Evolutionary conservation across 179 eudicot species (phyloP).

Genomic region (Heliamphora pulchella): DNA sequence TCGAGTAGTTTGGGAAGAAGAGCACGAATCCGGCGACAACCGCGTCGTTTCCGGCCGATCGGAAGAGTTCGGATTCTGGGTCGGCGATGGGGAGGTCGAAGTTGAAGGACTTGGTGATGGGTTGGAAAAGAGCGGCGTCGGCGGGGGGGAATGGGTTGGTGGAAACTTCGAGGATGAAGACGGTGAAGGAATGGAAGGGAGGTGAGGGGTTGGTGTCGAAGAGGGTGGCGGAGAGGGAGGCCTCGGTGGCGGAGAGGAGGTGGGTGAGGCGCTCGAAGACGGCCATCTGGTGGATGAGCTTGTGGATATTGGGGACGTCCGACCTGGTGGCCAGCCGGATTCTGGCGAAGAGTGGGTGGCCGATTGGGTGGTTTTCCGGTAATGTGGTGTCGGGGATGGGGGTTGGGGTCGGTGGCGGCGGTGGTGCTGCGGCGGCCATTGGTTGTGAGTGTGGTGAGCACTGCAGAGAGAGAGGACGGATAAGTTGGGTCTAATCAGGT

Average conservation of each 20-base stretch:
- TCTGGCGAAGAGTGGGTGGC: conserved; percentile 46
- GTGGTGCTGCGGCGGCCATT: conserved; percentile 75
- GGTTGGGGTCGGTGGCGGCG: conserved; percentile 52
- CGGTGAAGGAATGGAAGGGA: conserved; percentile 76
- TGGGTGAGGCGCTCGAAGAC: conserved; percentile 67
- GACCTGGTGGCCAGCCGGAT: conserved; percentile 57
- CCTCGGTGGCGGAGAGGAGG: conserved; percentile 54
- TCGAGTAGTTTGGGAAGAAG: conserved; percentile 72
- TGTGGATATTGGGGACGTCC: conserved; percentile 73
- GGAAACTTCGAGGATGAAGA: conserved; percentile 64
- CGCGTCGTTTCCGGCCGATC: conserved; percentile 19
- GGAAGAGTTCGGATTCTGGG: conserved; percentile 36
- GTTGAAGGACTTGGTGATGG: conserved; percentile 37
- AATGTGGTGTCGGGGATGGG: conserved; percentile 30
- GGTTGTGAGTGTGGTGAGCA: background rate
- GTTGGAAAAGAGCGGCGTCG: conserved; percentile 30
- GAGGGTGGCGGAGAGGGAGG: conserved; percentile 59
- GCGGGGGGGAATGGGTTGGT: conserved; percentile 36
- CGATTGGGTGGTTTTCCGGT: conserved; percentile 17
- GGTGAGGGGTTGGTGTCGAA: conserved; percentile 40
- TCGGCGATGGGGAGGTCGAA: conserved; percentile 41
- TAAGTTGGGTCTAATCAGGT: too few relatives aligned
- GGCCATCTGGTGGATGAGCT: conserved; percentile 81
- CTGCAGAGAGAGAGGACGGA: background rate
- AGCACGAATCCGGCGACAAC: conserved; percentile 61